These are phyloP conservation scores for Trichoderma atrobrunneum DNA, from an alignment of 2,329 filamentous ascomycete species.

Conservation along the genomic window DNA sequence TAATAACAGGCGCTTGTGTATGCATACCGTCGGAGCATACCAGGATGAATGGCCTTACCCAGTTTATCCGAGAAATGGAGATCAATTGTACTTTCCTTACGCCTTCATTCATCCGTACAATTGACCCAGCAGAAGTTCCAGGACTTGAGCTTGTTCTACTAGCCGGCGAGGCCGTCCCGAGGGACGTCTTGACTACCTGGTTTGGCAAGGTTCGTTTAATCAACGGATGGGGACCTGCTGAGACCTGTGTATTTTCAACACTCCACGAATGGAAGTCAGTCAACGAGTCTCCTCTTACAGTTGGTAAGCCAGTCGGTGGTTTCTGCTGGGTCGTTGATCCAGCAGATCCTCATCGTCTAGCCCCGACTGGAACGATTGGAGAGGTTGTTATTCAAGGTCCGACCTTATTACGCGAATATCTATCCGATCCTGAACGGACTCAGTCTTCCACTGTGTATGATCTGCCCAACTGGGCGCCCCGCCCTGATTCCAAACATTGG, in stretches of 20 bases:
- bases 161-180: constrained; percentile 19
- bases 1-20: constrained; percentile 10
- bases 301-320: constrained; percentile 17
- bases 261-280: constrained; percentile 17
- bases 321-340: constrained; percentile 18
- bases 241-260: constrained; percentile 20
- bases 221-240: constrained; percentile 24
- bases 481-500: constrained; percentile 16
- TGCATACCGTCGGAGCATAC: constrained; percentile 15
- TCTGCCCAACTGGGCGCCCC: constrained; percentile 33
- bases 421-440: constrained; percentile 12
- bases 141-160: constrained; percentile 18
- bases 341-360: constrained; percentile 4
- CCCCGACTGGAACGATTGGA: constrained; percentile 5
- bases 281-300: constrained; percentile 13
- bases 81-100: constrained; percentile 18
- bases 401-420: constrained; percentile 9
- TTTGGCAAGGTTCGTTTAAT: constrained; percentile 17
- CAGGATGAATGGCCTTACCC: constrained; percentile 10
- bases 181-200: constrained; percentile 19
- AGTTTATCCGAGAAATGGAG: constrained; percentile 7
- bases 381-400: constrained; percentile 17
- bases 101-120: constrained; percentile 13
- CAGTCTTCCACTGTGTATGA: not conserved
- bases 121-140: constrained; percentile 9